Evolutionary conservation across 192 early-diverging fungal genomes (phyloP).

Genomic region (Backusella westeae): DNA sequence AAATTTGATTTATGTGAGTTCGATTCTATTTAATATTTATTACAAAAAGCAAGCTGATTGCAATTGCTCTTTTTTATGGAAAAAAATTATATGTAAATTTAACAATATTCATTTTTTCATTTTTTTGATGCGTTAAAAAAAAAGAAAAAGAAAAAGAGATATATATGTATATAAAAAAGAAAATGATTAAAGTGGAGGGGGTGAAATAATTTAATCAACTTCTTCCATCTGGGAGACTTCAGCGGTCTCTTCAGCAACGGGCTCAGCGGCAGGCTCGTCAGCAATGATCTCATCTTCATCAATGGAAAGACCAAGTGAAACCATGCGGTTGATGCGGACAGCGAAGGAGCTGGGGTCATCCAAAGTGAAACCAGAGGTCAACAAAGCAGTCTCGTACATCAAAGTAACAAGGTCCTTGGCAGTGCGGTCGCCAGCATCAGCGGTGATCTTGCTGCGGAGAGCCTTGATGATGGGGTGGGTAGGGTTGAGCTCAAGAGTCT

Average conservation of each 20-base stretch:
- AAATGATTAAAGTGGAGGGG: background rate
- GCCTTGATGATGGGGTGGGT: conserved; percentile 92
- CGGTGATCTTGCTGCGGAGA: conserved; percentile 88
- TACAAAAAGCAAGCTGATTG: background rate
- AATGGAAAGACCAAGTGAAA: conserved; percentile 96
- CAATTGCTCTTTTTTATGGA: background rate
- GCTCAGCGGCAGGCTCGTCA: conserved; percentile 40
- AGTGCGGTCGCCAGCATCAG: conserved; percentile 98
- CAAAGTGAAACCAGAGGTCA: conserved; percentile 96
- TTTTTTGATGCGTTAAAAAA: conserved; percentile 3
- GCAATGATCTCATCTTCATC: conserved; percentile 68
- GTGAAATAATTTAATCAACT: conserved; percentile 54
- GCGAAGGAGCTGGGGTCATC: conserved; percentile 94
- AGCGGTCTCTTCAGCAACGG: conserved; percentile 49
- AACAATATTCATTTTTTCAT: conserved; percentile 8
- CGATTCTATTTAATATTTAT: conserved; percentile 9
- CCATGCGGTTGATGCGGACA: conserved; percentile 97
- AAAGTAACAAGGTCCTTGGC: conserved; percentile 96
- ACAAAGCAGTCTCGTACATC: conserved; percentile 92
- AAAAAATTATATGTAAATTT: conserved; percentile 7
- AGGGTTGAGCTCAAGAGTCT: conserved; percentile 98
- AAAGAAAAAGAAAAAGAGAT: background rate
- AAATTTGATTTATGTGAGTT: background rate
- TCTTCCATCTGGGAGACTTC: conserved; percentile 69
- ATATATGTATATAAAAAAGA: background rate